These are phyloP conservation scores for Coemansia sp. DNA, from an alignment of 192 early-diverging fungal genomes.

Conservation along the genomic window DNA sequence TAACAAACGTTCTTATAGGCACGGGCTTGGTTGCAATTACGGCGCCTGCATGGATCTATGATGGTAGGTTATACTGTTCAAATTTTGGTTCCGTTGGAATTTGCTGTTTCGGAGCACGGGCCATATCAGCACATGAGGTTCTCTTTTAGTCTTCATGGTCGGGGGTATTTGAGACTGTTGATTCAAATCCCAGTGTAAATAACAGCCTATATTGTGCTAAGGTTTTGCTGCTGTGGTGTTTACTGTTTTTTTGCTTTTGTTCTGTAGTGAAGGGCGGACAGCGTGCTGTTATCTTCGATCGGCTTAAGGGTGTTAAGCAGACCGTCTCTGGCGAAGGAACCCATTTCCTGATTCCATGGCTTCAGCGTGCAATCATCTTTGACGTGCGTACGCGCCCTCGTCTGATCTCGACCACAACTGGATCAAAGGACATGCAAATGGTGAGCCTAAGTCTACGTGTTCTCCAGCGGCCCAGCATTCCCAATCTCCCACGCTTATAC, in stretches of 20 bases:
- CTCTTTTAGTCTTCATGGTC: not conserved
- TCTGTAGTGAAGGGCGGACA: slow-evolving; percentile 89
- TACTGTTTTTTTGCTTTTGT: not conserved
- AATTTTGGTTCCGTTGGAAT: not conserved
- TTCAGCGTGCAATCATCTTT: slow-evolving; percentile 84
- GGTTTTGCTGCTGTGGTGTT: not conserved
- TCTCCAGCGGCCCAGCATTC: slow-evolving; percentile 81
- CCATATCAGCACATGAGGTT: not conserved
- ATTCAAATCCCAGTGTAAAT: too few relatives aligned
- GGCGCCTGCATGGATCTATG: slow-evolving; percentile 86
- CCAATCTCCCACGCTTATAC: slow-evolving; percentile 79
- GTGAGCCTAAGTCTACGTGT: slow-evolving; percentile 92
- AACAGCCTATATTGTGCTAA: not conserved
- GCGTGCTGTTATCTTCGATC: slow-evolving; percentile 96
- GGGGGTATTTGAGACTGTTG: too few relatives aligned
- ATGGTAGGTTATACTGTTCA: slow-evolving; percentile 64
- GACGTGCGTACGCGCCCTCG: slow-evolving; percentile 95
- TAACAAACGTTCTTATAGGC: slow-evolving; percentile 82
- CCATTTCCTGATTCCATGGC: slow-evolving; percentile 97
- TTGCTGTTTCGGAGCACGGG: not conserved
- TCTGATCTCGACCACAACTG: slow-evolving; percentile 98
- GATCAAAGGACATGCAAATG: slow-evolving; percentile 99
- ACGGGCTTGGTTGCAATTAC: slow-evolving; percentile 68
- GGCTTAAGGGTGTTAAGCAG: slow-evolving; percentile 85
- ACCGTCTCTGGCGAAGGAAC: slow-evolving; percentile 87